Evolutionary conservation across 768 basidiomycete species (phyloP).

Genomic region (Kwoniella shandongensis): DNA sequence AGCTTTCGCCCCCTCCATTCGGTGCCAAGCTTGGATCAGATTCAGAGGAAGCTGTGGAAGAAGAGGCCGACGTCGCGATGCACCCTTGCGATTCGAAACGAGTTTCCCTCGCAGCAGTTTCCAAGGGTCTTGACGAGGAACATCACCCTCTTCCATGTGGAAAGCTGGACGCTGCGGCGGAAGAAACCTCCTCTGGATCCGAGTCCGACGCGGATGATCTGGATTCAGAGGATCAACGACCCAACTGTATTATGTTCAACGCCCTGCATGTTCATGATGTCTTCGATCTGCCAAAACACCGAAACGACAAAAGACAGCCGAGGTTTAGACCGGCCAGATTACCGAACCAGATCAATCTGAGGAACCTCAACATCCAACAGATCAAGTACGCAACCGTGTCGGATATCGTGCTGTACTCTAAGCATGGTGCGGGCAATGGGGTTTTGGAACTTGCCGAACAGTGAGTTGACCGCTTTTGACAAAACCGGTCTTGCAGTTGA

Average conservation of each 20-base stretch:
- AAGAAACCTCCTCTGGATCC: slow-evolving; percentile 3
- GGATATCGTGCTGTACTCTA: slow-evolving; percentile 52
- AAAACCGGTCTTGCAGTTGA: no score
- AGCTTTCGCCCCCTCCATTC: slow-evolving; percentile 19
- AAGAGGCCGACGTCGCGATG: slow-evolving; percentile 39
- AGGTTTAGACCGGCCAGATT: slow-evolving; percentile 42
- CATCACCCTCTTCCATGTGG: slow-evolving; percentile 28
- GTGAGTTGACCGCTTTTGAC: slow-evolving; percentile 16
- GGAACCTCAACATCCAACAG: slow-evolving; percentile 52
- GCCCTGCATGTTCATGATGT: slow-evolving; percentile 43
- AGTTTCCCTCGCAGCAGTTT: slow-evolving; percentile 24
- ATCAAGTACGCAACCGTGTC: slow-evolving; percentile 54
- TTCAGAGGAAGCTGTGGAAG: slow-evolving; percentile 4
- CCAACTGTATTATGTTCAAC: slow-evolving; percentile 40
- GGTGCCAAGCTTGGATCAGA: slow-evolving; percentile 16
- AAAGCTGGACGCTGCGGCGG: slow-evolving; percentile 5
- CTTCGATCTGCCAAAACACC: slow-evolving; percentile 36
- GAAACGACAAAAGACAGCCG: not conserved
- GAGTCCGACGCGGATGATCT: slow-evolving; percentile 18
- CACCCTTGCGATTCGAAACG: slow-evolving; percentile 45
- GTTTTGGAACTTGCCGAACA: slow-evolving; percentile 47
- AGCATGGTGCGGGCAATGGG: slow-evolving; percentile 36
- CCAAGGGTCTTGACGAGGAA: slow-evolving; percentile 23
- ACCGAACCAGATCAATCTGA: slow-evolving; percentile 46
- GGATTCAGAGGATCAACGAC: slow-evolving; percentile 27